Percentiles rank a stretch among this genome's conserved stretches.
Conservation (phyloP, 176 grass and related monocot genomes). For the Bolboschoenus planiculmis region DNA sequence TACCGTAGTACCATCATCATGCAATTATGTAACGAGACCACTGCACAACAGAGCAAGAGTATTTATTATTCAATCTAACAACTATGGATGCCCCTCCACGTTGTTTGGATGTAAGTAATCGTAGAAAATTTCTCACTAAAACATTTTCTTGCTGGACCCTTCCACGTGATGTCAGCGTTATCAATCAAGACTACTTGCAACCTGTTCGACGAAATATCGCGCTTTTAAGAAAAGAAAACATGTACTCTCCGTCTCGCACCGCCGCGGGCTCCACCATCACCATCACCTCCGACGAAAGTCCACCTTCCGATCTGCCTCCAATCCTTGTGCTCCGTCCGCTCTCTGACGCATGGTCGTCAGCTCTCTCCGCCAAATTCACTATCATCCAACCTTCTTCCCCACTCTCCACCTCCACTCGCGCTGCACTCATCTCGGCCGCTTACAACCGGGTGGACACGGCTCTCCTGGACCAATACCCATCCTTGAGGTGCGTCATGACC, state of each 20-base stretch:
- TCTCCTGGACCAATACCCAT: slow-evolving; percentile 20
- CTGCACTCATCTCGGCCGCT: slow-evolving; percentile 8
- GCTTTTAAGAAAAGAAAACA: background rate
- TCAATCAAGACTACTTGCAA: background rate
- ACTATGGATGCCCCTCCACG: too few species aligned
- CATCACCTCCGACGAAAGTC: background rate
- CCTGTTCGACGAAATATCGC: background rate
- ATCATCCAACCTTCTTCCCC: slow-evolving; percentile 4
- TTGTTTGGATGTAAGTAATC: too few species aligned
- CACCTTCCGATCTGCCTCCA: background rate
- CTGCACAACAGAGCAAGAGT: too few species aligned
- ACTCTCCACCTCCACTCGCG: slow-evolving; percentile 10
- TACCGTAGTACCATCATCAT: too few species aligned
- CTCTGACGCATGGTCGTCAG: background rate
- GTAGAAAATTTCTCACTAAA: too few species aligned
- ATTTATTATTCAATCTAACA: too few species aligned
- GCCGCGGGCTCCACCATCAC: background rate
- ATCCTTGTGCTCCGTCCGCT: slow-evolving; percentile 24
- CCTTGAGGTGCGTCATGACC: slow-evolving; percentile 33
- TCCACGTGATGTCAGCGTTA: too few species aligned
- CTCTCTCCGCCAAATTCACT: slow-evolving; percentile 10
- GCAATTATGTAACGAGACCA: too few species aligned
- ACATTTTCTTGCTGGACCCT: too few species aligned
- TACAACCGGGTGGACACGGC: background rate
- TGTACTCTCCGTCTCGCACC: background rate